phyloP scores from a whole-genome alignment of 441 rosid species.

The Erodium moschatum region DNA sequence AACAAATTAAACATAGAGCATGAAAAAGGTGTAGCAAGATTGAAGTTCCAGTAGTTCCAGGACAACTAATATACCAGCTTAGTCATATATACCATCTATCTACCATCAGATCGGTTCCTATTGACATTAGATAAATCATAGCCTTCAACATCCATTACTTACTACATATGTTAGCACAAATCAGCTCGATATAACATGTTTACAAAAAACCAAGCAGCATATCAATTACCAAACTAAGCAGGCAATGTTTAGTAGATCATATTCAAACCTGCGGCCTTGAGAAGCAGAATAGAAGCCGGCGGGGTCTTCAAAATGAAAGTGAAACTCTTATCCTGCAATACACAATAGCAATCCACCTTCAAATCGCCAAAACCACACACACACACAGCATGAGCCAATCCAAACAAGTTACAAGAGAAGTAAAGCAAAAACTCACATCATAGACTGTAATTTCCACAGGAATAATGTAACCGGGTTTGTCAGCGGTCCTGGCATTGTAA shows the following conservation, averaged over 20 bases:
- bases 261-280: slow-evolving; percentile 71
- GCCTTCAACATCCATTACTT: neutral
- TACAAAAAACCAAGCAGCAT: neutral
- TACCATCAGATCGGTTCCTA: neutral
- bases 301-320: slow-evolving; percentile 89
- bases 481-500: slow-evolving; percentile 81
- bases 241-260: neutral
- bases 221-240: too few species aligned
- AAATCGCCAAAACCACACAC: slow-evolving; percentile 7
- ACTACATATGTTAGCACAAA: neutral
- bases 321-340: slow-evolving; percentile 73
- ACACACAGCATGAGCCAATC: neutral
- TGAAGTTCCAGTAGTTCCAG: neutral
- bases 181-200: neutral
- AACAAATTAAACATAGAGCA: neutral
- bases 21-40: neutral
- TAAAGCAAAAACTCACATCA: slow-evolving; percentile 44
- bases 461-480: slow-evolving; percentile 58
- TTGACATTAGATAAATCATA: neutral
- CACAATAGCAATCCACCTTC: neutral
- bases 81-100: neutral
- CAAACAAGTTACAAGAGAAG: neutral
- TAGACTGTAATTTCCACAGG: slow-evolving; percentile 90
- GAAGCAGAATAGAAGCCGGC: slow-evolving; percentile 81
- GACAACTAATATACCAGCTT: neutral